Evolutionary conservation across 148 eudicot species (phyloP).

Genomic region (Spergularia bocconei): DNA sequence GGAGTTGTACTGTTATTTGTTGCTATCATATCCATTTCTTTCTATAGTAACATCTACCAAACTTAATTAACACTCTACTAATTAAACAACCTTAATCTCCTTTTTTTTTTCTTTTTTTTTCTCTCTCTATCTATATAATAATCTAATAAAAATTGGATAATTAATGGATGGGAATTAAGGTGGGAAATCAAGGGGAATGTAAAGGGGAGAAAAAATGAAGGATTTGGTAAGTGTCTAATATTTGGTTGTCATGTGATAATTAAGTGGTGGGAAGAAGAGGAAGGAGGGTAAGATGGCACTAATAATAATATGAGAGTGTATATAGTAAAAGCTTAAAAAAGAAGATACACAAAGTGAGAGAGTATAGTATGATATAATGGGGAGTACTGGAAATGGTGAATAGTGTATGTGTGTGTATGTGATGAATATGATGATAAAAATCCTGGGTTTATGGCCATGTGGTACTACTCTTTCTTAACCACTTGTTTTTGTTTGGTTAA

Average conservation of each 20-base stretch:
- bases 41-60: neutral
- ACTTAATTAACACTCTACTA: neutral
- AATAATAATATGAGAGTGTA: neutral
- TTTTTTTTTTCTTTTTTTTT: too few relatives aligned
- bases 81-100: neutral
- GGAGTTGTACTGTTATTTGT: slow-evolving; percentile 11
- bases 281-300: neutral
- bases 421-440: slow-evolving; percentile 40
- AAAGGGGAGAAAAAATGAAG: neutral
- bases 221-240: neutral
- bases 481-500: slow-evolving; percentile 30
- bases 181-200: neutral
- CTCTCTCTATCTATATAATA: too few relatives aligned
- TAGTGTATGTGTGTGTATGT: slow-evolving; percentile 22
- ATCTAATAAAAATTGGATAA: neutral
- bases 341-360: slow-evolving; percentile 2
- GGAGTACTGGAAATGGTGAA: neutral
- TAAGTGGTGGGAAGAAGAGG: slow-evolving; percentile 5
- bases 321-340: neutral
- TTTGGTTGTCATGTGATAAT: slow-evolving; percentile 7
- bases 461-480: slow-evolving; percentile 46
- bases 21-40: slow-evolving; percentile 34
- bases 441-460: slow-evolving; percentile 34
- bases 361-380: slow-evolving; percentile 1
- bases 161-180: neutral